phyloP scores from a whole-genome alignment of 129 eudicot species.

The Helianthus tuberosus region DNA sequence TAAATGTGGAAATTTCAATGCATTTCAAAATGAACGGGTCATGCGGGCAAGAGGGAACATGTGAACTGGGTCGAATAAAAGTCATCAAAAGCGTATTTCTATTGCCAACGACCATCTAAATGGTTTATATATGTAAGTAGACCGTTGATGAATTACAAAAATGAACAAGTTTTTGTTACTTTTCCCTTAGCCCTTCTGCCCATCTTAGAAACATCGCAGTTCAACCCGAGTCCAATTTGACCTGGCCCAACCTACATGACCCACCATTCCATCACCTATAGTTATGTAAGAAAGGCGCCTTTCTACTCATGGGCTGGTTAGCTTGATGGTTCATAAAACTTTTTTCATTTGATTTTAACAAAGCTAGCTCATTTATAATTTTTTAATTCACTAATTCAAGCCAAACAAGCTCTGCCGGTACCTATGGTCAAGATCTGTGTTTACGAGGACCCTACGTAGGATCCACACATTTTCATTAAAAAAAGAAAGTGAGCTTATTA shows the following conservation, averaged over 20 bases:
- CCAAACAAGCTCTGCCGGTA: too few species aligned
- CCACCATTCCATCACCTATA: background rate
- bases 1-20: too few species aligned
- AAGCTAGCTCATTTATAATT: too few species aligned
- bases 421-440: too few species aligned
- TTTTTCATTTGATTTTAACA: too few species aligned
- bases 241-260: constrained; percentile 5
- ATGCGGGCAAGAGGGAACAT: background rate
- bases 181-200: too few species aligned
- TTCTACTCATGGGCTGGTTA: background rate
- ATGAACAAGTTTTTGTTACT: too few species aligned
- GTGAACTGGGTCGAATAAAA: background rate
- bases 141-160: too few species aligned
- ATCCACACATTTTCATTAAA: background rate
- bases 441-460: too few species aligned
- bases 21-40: background rate
- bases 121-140: background rate
- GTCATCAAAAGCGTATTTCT: background rate
- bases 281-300: background rate
- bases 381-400: too few species aligned
- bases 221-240: background rate
- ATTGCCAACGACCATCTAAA: background rate
- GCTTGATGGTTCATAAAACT: too few species aligned
- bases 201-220: background rate
- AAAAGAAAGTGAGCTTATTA: background rate